Percentiles rank a stretch among this genome's conserved stretches.
Evolutionary conservation across 495 filamentous ascomycete species (phyloP).

Genomic region (Tetracladium marchalianum): DNA sequence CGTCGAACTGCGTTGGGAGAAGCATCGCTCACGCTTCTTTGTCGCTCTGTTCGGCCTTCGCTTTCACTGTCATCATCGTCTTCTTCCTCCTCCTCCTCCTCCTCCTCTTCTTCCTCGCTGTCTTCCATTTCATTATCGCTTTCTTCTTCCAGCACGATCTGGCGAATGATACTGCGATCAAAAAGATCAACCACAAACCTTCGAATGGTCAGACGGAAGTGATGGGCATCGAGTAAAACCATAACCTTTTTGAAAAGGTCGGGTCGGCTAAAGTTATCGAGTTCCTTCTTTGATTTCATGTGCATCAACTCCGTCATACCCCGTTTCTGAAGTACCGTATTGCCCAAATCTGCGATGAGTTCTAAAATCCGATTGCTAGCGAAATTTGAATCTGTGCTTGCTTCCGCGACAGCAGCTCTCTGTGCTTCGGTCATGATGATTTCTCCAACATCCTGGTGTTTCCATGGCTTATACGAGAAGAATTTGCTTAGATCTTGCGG

Average conservation of each 20-base stretch:
- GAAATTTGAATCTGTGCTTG: conserved; percentile 50
- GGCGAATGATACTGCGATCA: conserved; percentile 75
- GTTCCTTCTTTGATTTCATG: conserved; percentile 38
- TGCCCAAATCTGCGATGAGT: conserved; percentile 76
- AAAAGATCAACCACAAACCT: conserved; percentile 89
- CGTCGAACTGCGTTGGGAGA: neutral
- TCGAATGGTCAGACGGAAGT: conserved; percentile 74
- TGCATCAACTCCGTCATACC: conserved; percentile 62
- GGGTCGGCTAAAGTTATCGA: conserved; percentile 59
- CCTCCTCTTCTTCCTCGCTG: neutral
- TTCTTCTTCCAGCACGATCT: conserved; percentile 57
- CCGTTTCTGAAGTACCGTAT: conserved; percentile 75
- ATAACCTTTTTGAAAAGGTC: conserved; percentile 76
- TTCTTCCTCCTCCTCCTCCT: conserved; percentile 13
- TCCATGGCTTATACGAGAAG: conserved; percentile 48
- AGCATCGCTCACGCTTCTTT: conserved; percentile 35
- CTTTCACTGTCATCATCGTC: conserved; percentile 16
- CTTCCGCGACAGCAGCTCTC: conserved; percentile 24
- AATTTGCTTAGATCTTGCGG: conserved; percentile 68
- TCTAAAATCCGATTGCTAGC: conserved; percentile 65
- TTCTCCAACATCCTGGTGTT: conserved; percentile 31
- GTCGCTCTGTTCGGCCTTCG: conserved; percentile 32
- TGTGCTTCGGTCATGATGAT: conserved; percentile 30
- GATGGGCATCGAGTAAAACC: conserved; percentile 76
- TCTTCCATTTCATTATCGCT: conserved; percentile 16